These are phyloP conservation scores for Botrytis paeoniae DNA, from an alignment of 2,329 filamentous ascomycete genomes.

Conservation along the genomic window DNA sequence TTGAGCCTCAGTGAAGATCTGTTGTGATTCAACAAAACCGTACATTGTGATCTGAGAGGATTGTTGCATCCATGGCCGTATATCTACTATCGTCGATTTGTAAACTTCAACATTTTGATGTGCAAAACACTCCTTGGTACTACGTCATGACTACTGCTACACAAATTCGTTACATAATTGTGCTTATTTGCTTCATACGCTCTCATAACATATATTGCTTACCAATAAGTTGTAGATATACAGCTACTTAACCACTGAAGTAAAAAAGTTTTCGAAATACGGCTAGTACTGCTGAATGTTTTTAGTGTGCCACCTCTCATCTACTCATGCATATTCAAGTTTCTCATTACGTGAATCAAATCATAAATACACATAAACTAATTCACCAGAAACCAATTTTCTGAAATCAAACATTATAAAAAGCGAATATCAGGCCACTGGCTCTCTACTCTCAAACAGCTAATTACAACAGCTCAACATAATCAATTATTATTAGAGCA, in stretches of 20 bases:
- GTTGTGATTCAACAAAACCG: neutral
- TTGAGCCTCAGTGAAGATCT: neutral
- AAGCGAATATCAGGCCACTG: no score
- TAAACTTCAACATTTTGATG: neutral
- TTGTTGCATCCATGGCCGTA: neutral
- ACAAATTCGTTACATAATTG: neutral
- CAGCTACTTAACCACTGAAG: neutral
- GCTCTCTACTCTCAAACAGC: neutral
- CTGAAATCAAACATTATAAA: neutral
- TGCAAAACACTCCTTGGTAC: neutral
- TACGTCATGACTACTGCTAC: neutral
- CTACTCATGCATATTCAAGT: neutral
- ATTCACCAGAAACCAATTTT: neutral
- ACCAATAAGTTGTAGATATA: neutral
- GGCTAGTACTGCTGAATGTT: neutral
- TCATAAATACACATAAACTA: no score
- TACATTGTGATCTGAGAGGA: neutral
- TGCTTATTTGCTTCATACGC: neutral
- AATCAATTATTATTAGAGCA: neutral
- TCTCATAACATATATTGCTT: rapidly evolving
- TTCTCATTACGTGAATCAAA: neutral
- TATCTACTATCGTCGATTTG: neutral
- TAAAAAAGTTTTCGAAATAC: neutral
- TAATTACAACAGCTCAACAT: neutral
- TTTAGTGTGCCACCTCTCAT: neutral